phyloP scores from a whole-genome alignment of 2,329 filamentous ascomycete genomes.

The Scopulariopsis brevicaulis region DNA sequence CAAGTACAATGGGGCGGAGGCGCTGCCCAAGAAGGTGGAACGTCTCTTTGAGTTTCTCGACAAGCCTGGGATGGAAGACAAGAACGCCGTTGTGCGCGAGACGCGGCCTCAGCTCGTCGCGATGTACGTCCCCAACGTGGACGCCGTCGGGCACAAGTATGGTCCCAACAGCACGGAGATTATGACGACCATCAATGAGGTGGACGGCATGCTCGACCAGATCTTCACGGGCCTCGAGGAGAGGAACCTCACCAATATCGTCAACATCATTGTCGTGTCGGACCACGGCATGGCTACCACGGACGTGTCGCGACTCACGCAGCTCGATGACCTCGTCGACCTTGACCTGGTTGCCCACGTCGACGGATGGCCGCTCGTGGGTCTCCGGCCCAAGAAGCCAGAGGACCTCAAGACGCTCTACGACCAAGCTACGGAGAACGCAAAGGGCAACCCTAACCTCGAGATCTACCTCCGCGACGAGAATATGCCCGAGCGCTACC shows the following conservation, averaged over 20 bases:
- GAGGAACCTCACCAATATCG: slow-evolving; percentile 77
- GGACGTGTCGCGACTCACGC: slow-evolving; percentile 65
- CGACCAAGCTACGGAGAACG: slow-evolving; percentile 20
- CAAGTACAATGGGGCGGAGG: slow-evolving; percentile 70
- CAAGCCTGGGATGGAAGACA: slow-evolving; percentile 58
- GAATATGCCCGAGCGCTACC: slow-evolving; percentile 86
- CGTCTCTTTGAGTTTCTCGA: slow-evolving; percentile 78
- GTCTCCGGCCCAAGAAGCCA: slow-evolving; percentile 67
- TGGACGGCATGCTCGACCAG: slow-evolving; percentile 70
- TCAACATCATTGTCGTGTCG: slow-evolving; percentile 92
- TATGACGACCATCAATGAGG: slow-evolving; percentile 60
- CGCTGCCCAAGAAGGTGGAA: slow-evolving; percentile 62
- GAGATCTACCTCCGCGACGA: slow-evolving; percentile 80
- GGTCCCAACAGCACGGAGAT: slow-evolving; percentile 96
- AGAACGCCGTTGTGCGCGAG: slow-evolving; percentile 25
- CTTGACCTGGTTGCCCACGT: slow-evolving; percentile 65
- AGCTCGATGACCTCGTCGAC: slow-evolving; percentile 83
- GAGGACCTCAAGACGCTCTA: slow-evolving; percentile 58
- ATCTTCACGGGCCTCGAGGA: slow-evolving; percentile 66
- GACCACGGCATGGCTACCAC: slow-evolving; percentile 99
- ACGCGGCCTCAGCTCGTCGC: slow-evolving; percentile 83
- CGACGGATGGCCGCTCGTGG: slow-evolving; percentile 91
- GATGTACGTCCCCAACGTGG: slow-evolving; percentile 89
- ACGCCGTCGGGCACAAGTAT: slow-evolving; percentile 74
- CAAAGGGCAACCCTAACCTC: slow-evolving; percentile 52